Evolutionary conservation across 2,329 filamentous ascomycete species (phyloP).

Genomic region (Monosporascus cannonballus): DNA sequence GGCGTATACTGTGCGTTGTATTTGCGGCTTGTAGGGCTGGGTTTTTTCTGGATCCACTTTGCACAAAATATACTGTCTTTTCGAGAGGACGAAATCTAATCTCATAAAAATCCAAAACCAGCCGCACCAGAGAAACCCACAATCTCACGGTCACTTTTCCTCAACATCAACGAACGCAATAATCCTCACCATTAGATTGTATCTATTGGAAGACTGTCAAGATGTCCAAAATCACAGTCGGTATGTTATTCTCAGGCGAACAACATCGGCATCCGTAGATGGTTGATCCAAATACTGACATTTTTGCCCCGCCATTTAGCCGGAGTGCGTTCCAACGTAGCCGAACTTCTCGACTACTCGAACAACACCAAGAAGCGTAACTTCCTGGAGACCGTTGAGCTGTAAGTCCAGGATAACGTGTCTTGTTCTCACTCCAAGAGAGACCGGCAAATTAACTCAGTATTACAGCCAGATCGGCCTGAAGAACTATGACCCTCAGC

Average conservation of each 20-base stretch:
- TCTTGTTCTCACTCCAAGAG: too few species aligned
- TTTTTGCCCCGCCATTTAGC: constrained; percentile 26
- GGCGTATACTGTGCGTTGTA: too few species aligned
- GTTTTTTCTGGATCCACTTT: too few species aligned
- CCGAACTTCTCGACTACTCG: constrained; percentile 92
- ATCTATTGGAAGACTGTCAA: constrained; percentile 84
- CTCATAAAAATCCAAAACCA: background rate
- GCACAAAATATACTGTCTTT: too few species aligned
- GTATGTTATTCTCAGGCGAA: constrained; percentile 31
- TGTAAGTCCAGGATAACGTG: constrained; percentile 7
- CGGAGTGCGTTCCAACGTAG: constrained; percentile 56
- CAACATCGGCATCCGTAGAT: background rate
- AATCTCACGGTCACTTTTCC: constrained; percentile 1
- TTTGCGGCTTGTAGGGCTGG: too few species aligned
- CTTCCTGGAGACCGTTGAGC: constrained; percentile 92
- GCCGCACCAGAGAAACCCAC: background rate
- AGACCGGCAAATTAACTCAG: too few species aligned
- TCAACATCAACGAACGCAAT: constrained; percentile 29
- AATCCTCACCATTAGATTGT: constrained; percentile 69
- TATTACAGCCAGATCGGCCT: constrained; percentile 63
- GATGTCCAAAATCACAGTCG: constrained; percentile 84
- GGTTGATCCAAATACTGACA: constrained; percentile 5
- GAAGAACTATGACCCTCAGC: constrained; percentile 99
- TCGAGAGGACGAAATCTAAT: background rate
- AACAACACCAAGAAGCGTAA: constrained; percentile 94